phyloP scores from a whole-genome alignment of 176 grass and related monocot genomes.

The Elaeis guineensis region DNA sequence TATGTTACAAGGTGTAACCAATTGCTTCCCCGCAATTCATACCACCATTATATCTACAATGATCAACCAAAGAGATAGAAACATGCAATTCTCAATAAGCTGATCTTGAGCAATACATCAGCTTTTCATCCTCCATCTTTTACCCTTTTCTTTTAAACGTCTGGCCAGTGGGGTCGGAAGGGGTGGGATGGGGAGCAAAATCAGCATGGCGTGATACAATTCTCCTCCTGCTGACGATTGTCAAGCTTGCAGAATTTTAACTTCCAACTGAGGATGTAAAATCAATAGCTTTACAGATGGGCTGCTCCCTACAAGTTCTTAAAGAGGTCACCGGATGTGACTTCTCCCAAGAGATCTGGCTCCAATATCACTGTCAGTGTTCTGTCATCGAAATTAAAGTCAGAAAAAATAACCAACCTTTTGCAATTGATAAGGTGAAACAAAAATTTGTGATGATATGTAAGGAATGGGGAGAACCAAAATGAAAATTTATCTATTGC shows the following conservation, averaged over 20 bases:
- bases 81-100: neutral
- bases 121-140: neutral
- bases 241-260: too few relatives aligned
- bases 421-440: neutral
- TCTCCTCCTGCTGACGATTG: too few relatives aligned
- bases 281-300: too few relatives aligned
- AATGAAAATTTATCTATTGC: too few relatives aligned
- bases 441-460: too few relatives aligned
- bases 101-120: slow-evolving; percentile 12
- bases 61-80: neutral
- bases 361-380: slow-evolving; percentile 79
- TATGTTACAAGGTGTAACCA: too few relatives aligned
- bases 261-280: neutral
- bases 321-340: slow-evolving; percentile 67
- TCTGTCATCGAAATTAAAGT: slow-evolving; percentile 27
- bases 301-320: neutral
- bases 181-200: neutral
- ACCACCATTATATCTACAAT: slow-evolving; percentile 35
- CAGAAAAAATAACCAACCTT: neutral
- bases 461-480: too few relatives aligned
- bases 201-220: too few relatives aligned
- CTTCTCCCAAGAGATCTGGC: slow-evolving; percentile 86
- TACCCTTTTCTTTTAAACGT: too few relatives aligned
- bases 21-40: neutral
- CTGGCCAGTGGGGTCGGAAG: neutral